Percentiles rank a stretch among this genome's conserved stretches.
Conservation (phyloP, 2,329 filamentous ascomycete species). For the Aspergillus niger region DNA sequence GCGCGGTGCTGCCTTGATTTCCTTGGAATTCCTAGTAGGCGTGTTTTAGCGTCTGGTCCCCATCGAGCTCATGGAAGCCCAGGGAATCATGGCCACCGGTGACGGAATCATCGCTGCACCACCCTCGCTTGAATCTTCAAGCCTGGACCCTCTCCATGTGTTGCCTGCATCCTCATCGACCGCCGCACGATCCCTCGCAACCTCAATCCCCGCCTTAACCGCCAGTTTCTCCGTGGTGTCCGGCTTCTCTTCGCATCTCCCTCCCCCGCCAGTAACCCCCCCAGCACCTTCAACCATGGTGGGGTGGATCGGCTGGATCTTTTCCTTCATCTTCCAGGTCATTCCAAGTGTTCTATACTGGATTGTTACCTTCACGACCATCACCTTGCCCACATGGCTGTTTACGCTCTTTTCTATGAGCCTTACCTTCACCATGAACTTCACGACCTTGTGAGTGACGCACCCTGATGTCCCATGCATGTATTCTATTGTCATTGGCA, state of each 20-base stretch:
- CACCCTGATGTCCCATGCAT: background rate
- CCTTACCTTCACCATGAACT: slow-evolving; percentile 97
- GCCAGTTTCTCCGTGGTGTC: slow-evolving; percentile 21
- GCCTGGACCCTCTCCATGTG: slow-evolving; percentile 15
- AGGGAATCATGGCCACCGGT: slow-evolving; percentile 17
- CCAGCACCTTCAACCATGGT: slow-evolving; percentile 40
- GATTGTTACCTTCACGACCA: slow-evolving; percentile 79
- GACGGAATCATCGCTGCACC: slow-evolving; percentile 13
- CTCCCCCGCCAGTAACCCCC: slow-evolving; percentile 32
- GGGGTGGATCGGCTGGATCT: slow-evolving; percentile 51
- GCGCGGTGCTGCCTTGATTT: background rate
- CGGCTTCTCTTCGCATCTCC: slow-evolving; percentile 24
- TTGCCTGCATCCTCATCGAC: slow-evolving; percentile 24
- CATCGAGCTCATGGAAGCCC: slow-evolving; percentile 12
- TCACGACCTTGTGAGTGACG: slow-evolving; percentile 77
- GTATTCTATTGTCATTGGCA: background rate
- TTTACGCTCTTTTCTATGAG: slow-evolving; percentile 90
- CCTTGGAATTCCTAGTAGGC: background rate
- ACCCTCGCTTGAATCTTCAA: slow-evolving; percentile 12
- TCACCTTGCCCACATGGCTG: slow-evolving; percentile 84
- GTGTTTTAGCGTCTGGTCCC: slow-evolving; percentile 16
- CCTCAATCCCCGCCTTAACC: slow-evolving; percentile 23
- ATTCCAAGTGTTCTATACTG: slow-evolving; percentile 69
- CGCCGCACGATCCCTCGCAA: slow-evolving; percentile 13
- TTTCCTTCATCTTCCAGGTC: slow-evolving; percentile 54